A percentile compares a stretch with the other conserved stretches of the same genome.
Conservation (phyloP, 2,329 filamentous ascomycete genomes). For the Aspergillus ruber region DNA sequence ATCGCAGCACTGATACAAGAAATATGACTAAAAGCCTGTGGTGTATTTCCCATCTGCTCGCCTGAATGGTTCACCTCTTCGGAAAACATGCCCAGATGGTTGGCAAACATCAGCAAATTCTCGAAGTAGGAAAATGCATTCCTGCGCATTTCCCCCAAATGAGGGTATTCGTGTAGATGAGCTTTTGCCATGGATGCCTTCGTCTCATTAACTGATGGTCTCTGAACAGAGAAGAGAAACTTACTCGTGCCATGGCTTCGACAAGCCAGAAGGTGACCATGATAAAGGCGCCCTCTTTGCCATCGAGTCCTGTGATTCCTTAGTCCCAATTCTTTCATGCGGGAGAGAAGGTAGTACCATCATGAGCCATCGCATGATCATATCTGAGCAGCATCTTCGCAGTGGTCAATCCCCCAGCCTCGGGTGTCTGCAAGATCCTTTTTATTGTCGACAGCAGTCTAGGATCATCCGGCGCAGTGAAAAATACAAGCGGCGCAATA, state of each 20-base stretch:
- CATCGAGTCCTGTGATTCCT: slow-evolving; percentile 37
- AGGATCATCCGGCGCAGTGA: slow-evolving; percentile 70
- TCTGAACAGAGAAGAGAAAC: slow-evolving; percentile 24
- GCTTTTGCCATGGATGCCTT: slow-evolving; percentile 11
- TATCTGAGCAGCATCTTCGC: slow-evolving; percentile 72
- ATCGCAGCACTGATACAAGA: slow-evolving; percentile 71
- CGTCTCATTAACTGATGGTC: neutral
- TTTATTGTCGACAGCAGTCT: slow-evolving; percentile 67
- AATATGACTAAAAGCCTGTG: slow-evolving; percentile 71
- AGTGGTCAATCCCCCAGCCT: slow-evolving; percentile 68
- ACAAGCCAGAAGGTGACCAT: slow-evolving; percentile 84
- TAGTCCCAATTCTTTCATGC: too few species aligned
- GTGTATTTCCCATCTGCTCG: slow-evolving; percentile 73
- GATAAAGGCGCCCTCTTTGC: slow-evolving; percentile 67
- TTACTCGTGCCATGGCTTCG: slow-evolving; percentile 66
- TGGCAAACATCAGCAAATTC: slow-evolving; percentile 69
- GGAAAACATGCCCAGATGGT: slow-evolving; percentile 71
- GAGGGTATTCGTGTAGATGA: slow-evolving; percentile 20
- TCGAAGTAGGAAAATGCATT: slow-evolving; percentile 64
- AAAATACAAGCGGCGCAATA: slow-evolving; percentile 73
- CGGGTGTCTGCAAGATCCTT: slow-evolving; percentile 62
- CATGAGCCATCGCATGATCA: slow-evolving; percentile 61
- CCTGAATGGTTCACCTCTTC: slow-evolving; percentile 70
- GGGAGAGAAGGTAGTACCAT: slow-evolving; percentile 40
- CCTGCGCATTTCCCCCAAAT: slow-evolving; percentile 28